Evolutionary conservation across 2,329 filamentous ascomycete genomes (phyloP), one percentile per base, ranked within the genome.

Genomic region (Penicillium concentricum): DNA sequence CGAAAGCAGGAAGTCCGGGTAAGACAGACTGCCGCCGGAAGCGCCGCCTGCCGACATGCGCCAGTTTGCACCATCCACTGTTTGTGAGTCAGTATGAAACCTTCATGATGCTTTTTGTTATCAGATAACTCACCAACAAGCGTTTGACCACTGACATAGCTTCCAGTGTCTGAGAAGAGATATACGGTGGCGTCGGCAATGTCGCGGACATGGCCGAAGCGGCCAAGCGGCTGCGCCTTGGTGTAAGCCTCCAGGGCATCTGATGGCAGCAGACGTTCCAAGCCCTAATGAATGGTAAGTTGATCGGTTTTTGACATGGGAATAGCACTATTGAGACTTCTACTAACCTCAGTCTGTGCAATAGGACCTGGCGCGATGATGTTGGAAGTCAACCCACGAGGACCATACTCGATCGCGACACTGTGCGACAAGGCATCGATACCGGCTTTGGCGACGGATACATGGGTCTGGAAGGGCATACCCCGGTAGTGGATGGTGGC

Each of bases 141-240:
- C 3, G 86, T 84, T 63, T 91, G 87, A 1, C 92, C 94, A 64
- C 90, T 96, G 45, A 97, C 86, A 72, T 90, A 96, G 71, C 88
- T 91, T 0, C 88, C 93, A 0, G 91, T 86, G 44, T 96, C 90
- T 44, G 89, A 90, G 70, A 97, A 94, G 54, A 97, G 74, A 67
- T 87, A 99, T 0, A 97, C 84, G 0, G 93, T 97, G 1, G 93
- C 90, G 74, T 99, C 93, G 0, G 92, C 89, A 67, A 99, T 92
- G 69, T 99, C 93, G 62, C 88, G 89, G 26, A 96, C 85, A 0
- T 84, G 84, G 7, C 93, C 94, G 74, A 86, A 86, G 55, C 92
- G 82, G 1, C 91, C 91, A 2, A 87, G 76, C 0, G 94, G 94
- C 37, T 96, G 82, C 2, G 65, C 61, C 26, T 81, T 77, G 34